These are phyloP conservation scores for Cyclanthera cordifolia DNA, from an alignment of 306 rosid species.

Conservation along the genomic window DNA sequence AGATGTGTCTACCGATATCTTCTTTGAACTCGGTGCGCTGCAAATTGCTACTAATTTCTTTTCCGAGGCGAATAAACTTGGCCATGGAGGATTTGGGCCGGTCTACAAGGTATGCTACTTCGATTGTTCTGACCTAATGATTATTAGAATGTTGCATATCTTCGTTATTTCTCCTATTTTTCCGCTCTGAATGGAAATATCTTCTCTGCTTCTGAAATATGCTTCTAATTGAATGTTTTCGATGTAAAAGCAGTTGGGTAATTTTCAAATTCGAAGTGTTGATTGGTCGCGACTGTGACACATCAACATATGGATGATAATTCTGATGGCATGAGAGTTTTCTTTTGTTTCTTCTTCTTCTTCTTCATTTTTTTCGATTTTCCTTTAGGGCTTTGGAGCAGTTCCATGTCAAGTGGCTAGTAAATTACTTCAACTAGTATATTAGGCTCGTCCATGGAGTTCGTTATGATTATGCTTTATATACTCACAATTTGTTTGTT, in stretches of 20 bases:
- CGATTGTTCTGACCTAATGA: no score
- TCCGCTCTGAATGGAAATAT: not conserved
- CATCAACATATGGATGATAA: not conserved
- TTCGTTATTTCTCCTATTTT: not conserved
- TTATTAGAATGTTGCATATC: not conserved
- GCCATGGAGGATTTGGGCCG: conserved; percentile 94
- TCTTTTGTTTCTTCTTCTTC: not conserved
- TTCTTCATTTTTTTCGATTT: not conserved
- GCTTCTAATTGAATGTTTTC: not conserved
- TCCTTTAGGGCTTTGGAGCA: not conserved
- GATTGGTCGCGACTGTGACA: not conserved
- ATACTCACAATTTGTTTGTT: no score
- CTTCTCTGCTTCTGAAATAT: not conserved
- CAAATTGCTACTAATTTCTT: conserved; percentile 71
- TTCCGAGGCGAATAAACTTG: conserved; percentile 57
- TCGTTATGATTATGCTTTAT: no score
- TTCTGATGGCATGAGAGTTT: not conserved
- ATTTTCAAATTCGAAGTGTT: not conserved
- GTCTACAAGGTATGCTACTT: conserved; percentile 60
- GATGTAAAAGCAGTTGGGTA: not conserved
- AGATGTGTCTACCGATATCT: conserved; percentile 25
- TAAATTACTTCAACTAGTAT: not conserved
- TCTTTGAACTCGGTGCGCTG: conserved; percentile 43
- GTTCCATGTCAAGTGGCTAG: not conserved
- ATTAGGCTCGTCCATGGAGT: no score